A percentile compares a stretch with the other conserved stretches of the same genome.
phyloP scores from a whole-genome alignment of 495 filamentous ascomycete genomes.

The Niebla homalea region DNA sequence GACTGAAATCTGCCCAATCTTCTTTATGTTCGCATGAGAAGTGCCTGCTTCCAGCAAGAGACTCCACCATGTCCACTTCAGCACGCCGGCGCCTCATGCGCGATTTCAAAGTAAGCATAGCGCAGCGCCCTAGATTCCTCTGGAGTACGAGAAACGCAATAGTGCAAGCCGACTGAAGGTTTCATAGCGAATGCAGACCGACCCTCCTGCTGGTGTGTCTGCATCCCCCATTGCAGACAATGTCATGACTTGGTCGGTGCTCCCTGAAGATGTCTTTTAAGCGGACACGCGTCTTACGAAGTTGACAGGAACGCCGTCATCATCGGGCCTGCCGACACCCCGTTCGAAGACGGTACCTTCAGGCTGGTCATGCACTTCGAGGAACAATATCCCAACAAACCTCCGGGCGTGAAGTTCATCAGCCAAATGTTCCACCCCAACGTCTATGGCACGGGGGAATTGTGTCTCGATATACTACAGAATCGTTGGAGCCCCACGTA shows the following conservation, averaged over 20 bases:
- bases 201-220: slow-evolving; percentile 92
- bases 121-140: too few species aligned
- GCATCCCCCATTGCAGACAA: slow-evolving; percentile 95
- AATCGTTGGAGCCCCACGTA: slow-evolving; percentile 99
- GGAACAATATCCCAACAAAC: slow-evolving; percentile 97
- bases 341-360: slow-evolving; percentile 98
- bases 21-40: neutral
- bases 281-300: neutral
- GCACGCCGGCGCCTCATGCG: slow-evolving; percentile 92
- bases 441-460: slow-evolving; percentile 91
- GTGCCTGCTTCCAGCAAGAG: too few species aligned
- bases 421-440: slow-evolving; percentile 99
- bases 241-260: slow-evolving; percentile 90
- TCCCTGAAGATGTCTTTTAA: slow-evolving; percentile 3
- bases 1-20: neutral
- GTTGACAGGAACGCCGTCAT: slow-evolving; percentile 87
- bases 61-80: slow-evolving; percentile 65
- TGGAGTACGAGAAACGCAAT: too few species aligned
- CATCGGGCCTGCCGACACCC: slow-evolving; percentile 92
- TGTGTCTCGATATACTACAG: slow-evolving; percentile 93
- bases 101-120: slow-evolving; percentile 76
- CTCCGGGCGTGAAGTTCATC: slow-evolving; percentile 94
- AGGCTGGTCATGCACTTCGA: slow-evolving; percentile 98
- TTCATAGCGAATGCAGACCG: slow-evolving; percentile 91
- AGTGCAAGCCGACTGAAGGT: neutral